Evolutionary conservation across 2,329 filamentous ascomycete species (phyloP).

Genomic region (Neurospora crassa): DNA sequence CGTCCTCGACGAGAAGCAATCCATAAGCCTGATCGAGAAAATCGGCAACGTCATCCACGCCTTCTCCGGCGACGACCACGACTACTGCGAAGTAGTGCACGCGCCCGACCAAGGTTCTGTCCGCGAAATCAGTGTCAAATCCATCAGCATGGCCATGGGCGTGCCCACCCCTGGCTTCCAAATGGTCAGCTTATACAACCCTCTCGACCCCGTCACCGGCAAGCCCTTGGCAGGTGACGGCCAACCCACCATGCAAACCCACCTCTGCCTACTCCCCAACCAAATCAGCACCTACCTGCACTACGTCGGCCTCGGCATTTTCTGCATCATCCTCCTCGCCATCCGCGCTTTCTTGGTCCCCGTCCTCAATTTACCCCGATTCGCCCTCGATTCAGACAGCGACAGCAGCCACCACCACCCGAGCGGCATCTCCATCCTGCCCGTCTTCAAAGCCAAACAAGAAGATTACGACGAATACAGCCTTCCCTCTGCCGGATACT

Average conservation of each 20-base stretch:
- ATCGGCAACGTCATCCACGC: constrained; percentile 76
- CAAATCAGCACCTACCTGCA: constrained; percentile 75
- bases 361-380: constrained; percentile 41
- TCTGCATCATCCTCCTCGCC: constrained; percentile 40
- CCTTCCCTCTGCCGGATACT: constrained; percentile 23
- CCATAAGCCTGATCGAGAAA: constrained; percentile 63
- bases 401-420: constrained; percentile 6
- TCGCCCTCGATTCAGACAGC: constrained; percentile 37
- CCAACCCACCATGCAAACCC: constrained; percentile 65
- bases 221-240: constrained; percentile 34
- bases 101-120: constrained; percentile 55
- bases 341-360: constrained; percentile 49
- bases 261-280: constrained; percentile 83
- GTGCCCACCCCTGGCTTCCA: constrained; percentile 80
- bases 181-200: constrained; percentile 87
- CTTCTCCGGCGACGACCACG: constrained; percentile 95
- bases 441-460: constrained; percentile 44
- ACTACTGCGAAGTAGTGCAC: constrained; percentile 89
- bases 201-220: constrained; percentile 52
- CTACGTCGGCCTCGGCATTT: constrained; percentile 57
- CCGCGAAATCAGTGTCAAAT: constrained; percentile 89
- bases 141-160: constrained; percentile 92
- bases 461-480: constrained; percentile 34
- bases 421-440: constrained; percentile 23
- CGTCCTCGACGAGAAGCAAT: constrained; percentile 70